phyloP scores from a whole-genome alignment of 1,284 basidiomycete species.

The Cryptococcus wingfieldii region DNA sequence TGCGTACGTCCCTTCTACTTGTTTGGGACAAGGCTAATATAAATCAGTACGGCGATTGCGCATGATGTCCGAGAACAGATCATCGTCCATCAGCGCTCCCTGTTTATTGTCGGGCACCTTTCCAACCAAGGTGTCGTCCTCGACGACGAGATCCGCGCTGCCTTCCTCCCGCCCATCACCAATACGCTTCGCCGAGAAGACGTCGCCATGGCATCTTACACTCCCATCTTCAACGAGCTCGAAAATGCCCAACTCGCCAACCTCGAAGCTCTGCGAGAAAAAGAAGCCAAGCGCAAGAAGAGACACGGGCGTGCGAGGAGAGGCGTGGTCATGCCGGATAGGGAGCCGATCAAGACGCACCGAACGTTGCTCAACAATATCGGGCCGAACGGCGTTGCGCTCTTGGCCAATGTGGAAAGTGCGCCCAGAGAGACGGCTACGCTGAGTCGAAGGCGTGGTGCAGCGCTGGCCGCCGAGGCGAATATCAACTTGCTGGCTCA shows the following conservation, averaged over 20 bases:
- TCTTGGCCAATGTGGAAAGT: constrained; percentile 19
- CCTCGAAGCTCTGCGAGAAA: constrained; percentile 88
- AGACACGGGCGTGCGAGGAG: constrained; percentile 82
- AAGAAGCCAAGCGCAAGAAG: constrained; percentile 74
- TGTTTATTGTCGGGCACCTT: constrained; percentile 85
- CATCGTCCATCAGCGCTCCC: constrained; percentile 82
- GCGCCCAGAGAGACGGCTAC: constrained; percentile 57
- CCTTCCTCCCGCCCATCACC: constrained; percentile 76
- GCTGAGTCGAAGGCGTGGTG: constrained; percentile 65
- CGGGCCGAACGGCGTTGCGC: constrained; percentile 33
- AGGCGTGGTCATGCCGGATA: constrained; percentile 85
- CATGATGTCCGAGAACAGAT: constrained; percentile 96
- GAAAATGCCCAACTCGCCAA: constrained; percentile 82
- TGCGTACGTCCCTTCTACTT: constrained; percentile 56
- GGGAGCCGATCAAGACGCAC: constrained; percentile 86
- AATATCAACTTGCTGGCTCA: constrained; percentile 48
- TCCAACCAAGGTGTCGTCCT: constrained; percentile 71
- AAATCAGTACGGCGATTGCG: constrained; percentile 77
- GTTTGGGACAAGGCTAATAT: neutral
- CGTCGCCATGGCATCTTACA: constrained; percentile 67
- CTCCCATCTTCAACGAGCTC: constrained; percentile 82
- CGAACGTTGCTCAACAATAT: constrained; percentile 65
- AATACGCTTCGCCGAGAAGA: constrained; percentile 65
- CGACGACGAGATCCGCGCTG: constrained; percentile 86
- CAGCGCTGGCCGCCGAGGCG: constrained; percentile 71